Evolutionary conservation across 177 flowering plant species (phyloP), one percentile per base, ranked within the genome.

Genomic region (Tripterygium wilfordii): DNA sequence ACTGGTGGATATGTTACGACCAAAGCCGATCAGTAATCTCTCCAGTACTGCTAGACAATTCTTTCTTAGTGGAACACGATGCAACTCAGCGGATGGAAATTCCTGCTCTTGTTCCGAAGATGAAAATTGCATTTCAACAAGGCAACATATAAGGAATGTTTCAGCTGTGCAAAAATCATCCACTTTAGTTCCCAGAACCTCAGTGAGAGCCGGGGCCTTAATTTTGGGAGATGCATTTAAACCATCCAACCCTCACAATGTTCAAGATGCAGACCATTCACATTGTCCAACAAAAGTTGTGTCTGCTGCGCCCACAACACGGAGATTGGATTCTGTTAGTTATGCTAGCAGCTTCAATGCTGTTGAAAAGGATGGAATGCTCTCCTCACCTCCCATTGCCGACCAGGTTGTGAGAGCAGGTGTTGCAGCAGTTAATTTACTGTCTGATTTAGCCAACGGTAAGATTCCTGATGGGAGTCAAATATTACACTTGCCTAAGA

Each of bases 1-100:
- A n/a, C n/a, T n/a, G n/a, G n/a, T n/a, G n/a, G n/a, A n/a, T n/a
- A 94, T 90, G 99, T 69, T 94, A 48, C 79, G 96, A 32, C 60
- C 95, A 61, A 94, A 94, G 87, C 94, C 83, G 54, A 70, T 90
- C 10, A 69, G 71, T 23, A 60, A 62, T 26, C 75, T 94, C 32
- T 87, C 96, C 55, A 85, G 70, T 39, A 54, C 72, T 52, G 99
- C 97, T 1, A 71, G 96, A 60, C 68, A 83, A 27, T 79, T 94
- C 61, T 72, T 94, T 20, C 61, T 87, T 17, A 65, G 67, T 62
- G 95, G 96, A 5, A 55, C 97, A 36, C 65, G 96, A 56, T 74
- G 83, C 49, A 69, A 65, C 53, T 58, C 80, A 32, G 69, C 77
- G 18, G 97, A 88, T 70, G 96, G 95, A 52, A 77, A 67, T 70